phyloP scores from a whole-genome alignment of 306 rosid species.

The Vigna angularis region DNA sequence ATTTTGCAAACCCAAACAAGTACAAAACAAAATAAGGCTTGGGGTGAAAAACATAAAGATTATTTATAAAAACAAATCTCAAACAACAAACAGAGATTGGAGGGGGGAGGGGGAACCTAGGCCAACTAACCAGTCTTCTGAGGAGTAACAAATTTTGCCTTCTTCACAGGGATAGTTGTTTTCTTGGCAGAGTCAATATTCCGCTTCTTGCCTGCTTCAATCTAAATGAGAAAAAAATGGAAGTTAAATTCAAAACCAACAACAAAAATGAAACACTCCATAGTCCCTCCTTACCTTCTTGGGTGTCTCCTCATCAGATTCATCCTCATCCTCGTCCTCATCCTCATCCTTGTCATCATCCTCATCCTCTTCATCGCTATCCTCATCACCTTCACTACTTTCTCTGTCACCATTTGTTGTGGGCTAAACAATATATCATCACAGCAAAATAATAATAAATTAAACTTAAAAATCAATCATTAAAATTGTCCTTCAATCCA shows the following conservation, averaged over 20 bases:
- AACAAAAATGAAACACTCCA: background rate
- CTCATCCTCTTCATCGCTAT: background rate
- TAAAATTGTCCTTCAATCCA: background rate
- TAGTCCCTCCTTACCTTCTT: background rate
- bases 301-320: background rate
- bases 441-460: background rate
- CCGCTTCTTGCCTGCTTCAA: slow-evolving; percentile 12
- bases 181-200: background rate
- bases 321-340: background rate
- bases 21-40: background rate
- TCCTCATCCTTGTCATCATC: background rate
- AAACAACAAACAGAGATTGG: background rate
- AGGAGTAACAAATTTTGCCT: slow-evolving; percentile 18
- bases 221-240: background rate
- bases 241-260: background rate
- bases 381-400: slow-evolving; percentile 15
- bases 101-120: background rate
- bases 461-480: background rate
- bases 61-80: background rate
- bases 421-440: background rate
- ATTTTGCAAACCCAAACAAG: background rate
- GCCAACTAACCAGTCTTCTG: slow-evolving; percentile 20
- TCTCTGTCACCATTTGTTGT: background rate
- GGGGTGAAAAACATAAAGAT: background rate
- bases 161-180: slow-evolving; percentile 9